Conservation (phyloP, 2,329 filamentous ascomycete genomes). For the Didymella sp. region DNA sequence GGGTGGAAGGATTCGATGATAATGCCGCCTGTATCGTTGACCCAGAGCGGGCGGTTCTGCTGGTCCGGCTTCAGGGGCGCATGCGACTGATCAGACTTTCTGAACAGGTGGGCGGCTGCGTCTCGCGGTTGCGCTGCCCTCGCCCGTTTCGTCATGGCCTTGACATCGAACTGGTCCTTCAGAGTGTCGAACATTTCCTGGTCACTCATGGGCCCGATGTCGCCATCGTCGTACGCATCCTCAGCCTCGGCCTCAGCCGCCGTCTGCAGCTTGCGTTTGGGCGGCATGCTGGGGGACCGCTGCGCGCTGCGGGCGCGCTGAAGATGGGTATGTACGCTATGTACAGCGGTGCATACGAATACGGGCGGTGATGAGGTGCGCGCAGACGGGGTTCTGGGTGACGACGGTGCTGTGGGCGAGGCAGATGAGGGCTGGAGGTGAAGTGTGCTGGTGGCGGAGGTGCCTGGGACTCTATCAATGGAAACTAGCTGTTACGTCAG, state of each 20-base stretch:
- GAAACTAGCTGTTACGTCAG: conserved; percentile 13
- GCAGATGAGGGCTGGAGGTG: not conserved
- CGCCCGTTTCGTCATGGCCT: conserved; percentile 42
- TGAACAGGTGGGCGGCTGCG: conserved; percentile 63
- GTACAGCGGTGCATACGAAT: conserved; percentile 42
- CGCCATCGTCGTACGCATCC: conserved; percentile 62
- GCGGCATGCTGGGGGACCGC: conserved; percentile 45
- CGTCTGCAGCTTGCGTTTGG: conserved; percentile 54
- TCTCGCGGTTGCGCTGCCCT: conserved; percentile 49
- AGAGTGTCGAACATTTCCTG: conserved; percentile 58
- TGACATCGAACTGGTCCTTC: conserved; percentile 49
- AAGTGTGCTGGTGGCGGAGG: conserved; percentile 11
- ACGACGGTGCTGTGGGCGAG: conserved; percentile 1
- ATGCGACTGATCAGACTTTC: conserved; percentile 79
- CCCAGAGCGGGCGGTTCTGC: conserved; percentile 89
- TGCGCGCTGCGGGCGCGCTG: conserved; percentile 28
- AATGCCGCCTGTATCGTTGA: conserved; percentile 85
- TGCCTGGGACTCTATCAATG: conserved; percentile 7
- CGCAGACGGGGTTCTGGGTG: not conserved
- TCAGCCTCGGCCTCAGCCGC: conserved; percentile 49
- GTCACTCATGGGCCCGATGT: conserved; percentile 56
- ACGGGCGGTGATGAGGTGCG: not conserved
- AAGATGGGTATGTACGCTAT: not conserved
- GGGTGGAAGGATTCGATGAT: conserved; percentile 95
- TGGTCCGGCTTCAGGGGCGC: conserved; percentile 87